Conservation (phyloP, 106 monocot species). For the Apostasia ramifera region DNA sequence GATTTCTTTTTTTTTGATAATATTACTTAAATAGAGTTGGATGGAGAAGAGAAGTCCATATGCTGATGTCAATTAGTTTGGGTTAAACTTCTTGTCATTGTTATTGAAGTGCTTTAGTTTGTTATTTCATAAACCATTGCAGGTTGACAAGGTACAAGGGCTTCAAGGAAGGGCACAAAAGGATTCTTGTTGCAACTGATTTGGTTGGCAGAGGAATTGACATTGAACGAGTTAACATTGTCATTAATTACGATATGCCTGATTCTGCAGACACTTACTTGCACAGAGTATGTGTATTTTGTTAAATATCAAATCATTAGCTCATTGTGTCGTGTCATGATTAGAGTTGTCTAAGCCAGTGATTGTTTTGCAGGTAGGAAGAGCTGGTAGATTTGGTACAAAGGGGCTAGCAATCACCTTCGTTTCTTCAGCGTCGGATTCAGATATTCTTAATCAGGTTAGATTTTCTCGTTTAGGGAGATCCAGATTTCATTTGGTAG, state of each 20-base stretch:
- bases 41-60: neutral
- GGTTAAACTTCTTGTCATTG: too few species aligned
- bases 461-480: neutral
- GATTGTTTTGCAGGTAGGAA: conserved; percentile 50
- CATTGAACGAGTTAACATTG: conserved; percentile 99
- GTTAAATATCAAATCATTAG: neutral
- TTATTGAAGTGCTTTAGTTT: neutral
- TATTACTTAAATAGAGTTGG: too few species aligned
- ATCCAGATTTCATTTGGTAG: neutral
- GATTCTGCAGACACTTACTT: conserved; percentile 98
- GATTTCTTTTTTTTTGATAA: too few species aligned
- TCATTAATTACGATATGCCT: conserved; percentile 99
- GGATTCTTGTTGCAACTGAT: conserved; percentile 95
- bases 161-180: conserved; percentile 98
- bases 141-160: conserved; percentile 95
- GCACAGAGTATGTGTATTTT: conserved; percentile 59
- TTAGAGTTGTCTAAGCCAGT: neutral
- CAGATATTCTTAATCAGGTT: conserved; percentile 93
- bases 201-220: conserved; percentile 97
- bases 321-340: too few species aligned
- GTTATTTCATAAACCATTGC: neutral
- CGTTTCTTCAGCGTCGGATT: conserved; percentile 93
- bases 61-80: neutral
- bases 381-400: conserved; percentile 93
- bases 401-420: conserved; percentile 98